These are phyloP conservation scores for Crassisporium funariophilum DNA, from an alignment of 768 basidiomycete species.

Conservation along the genomic window DNA sequence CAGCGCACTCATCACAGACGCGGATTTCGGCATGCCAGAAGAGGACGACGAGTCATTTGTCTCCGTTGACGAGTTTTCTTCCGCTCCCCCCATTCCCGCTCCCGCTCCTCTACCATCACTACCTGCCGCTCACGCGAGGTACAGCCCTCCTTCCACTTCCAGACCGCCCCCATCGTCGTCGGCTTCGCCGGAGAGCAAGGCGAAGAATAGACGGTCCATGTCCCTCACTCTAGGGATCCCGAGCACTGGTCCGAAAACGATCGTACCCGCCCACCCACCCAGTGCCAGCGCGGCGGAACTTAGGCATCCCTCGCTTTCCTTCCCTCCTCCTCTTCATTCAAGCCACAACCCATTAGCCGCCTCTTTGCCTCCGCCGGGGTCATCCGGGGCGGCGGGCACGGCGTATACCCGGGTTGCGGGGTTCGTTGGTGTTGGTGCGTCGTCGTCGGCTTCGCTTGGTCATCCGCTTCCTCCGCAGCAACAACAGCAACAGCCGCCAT, in stretches of 20 bases:
- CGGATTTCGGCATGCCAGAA: slow-evolving; percentile 67
- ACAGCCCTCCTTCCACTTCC: slow-evolving; percentile 4
- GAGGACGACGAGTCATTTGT: slow-evolving; percentile 44
- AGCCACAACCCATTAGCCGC: slow-evolving; percentile 17
- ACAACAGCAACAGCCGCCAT: slow-evolving; percentile 31
- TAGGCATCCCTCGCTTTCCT: slow-evolving; percentile 33
- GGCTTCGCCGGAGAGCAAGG: slow-evolving; percentile 40
- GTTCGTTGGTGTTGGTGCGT: too few species aligned
- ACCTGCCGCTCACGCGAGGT: slow-evolving; percentile 4
- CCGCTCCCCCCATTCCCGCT: background rate
- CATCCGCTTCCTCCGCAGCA: slow-evolving; percentile 7
- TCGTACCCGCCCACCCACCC: slow-evolving; percentile 19
- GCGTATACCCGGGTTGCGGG: too few species aligned
- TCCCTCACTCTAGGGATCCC: slow-evolving; percentile 53
- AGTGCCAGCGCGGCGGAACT: slow-evolving; percentile 32
- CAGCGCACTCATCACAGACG: slow-evolving; percentile 68
- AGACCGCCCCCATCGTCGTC: slow-evolving; percentile 43
- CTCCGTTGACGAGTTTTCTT: background rate
- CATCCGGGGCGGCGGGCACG: too few species aligned
- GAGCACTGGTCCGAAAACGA: slow-evolving; percentile 10
- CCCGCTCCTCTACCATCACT: slow-evolving; percentile 1
- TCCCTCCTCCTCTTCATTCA: slow-evolving; percentile 24
- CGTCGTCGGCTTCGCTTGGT: slow-evolving; percentile 6
- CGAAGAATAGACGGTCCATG: slow-evolving; percentile 61
- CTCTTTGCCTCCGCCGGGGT: too few species aligned